Base-by-base conservation (phyloP, 495 filamentous ascomycete genomes). In the Apodospora peruviana region DNA sequence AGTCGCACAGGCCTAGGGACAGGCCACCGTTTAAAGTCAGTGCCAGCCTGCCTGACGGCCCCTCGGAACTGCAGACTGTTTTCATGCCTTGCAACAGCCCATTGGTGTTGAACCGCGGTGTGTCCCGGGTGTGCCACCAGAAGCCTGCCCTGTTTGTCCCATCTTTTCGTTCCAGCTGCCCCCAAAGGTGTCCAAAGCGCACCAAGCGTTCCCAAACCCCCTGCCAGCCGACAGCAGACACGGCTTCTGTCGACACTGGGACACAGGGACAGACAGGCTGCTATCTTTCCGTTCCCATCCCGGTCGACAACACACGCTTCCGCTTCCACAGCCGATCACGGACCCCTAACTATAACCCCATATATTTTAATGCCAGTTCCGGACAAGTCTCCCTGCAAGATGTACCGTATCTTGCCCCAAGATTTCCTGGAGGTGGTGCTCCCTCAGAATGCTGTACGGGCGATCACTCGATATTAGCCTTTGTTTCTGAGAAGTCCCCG, bases 401-500 rank as follows among this genome's bases (percentile, higher is more conserved):
- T 35, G n/a, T n/a, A n/a, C n/a, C n/a, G n/a, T n/a, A n/a, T n/a
- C n/a, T n/a, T n/a, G 47, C 23, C 52, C 39, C 50, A 45, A 39
- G 39, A 17, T 40, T 35, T 38, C 36, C 51, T 41, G 23, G 24
- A 37, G 16, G 17, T 43, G 32, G 20, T 34, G 21, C 40, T 42
- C 7, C 2, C 37, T 2, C 21, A 5, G 22, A 16, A 27, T 17
- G 19, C 16, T 18, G 14, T 14, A 14, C 32, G 35, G 43, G 32
- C 52, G 53, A 60, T 57, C 56, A 53, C 35, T 57, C 45, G 54
- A 57, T 53, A 55, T 65, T 64, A 59, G 59, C 58, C 59, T 61
- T 61, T 62, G 65, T 68, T 68, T 66, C 64, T 57, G 55, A 52
- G 50, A 50, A 50, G 39, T 45, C 48, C 55, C 60, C 50, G 48